Percentiles rank a stretch among this genome's conserved stretches.
Conservation (phyloP, 768 basidiomycete genomes). For the Baorangia bicolor region DNA sequence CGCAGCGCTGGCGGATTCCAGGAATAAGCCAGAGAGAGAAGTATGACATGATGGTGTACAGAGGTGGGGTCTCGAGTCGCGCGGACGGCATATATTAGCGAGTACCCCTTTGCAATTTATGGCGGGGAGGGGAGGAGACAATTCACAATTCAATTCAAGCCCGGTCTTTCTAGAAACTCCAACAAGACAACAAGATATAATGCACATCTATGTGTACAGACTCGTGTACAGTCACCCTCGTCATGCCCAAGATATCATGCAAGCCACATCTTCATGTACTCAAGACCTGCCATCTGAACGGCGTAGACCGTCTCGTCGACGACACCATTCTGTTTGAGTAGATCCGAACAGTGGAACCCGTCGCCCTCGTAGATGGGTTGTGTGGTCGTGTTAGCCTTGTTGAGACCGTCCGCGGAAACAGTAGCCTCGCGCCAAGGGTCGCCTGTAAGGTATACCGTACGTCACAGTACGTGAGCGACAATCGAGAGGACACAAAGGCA, state of each 20-base stretch:
- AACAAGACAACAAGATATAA: neutral
- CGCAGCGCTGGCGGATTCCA: slow-evolving; percentile 48
- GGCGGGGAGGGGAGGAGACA: neutral
- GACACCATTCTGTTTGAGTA: slow-evolving; percentile 39
- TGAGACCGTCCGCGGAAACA: slow-evolving; percentile 53
- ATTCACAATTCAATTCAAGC: neutral
- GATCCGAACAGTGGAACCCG: slow-evolving; percentile 70
- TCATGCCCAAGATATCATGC: slow-evolving; percentile 7
- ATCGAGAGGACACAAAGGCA: neutral
- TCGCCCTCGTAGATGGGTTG: slow-evolving; percentile 60
- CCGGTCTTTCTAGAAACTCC: neutral
- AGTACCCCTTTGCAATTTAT: too few species aligned
- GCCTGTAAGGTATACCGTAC: slow-evolving; percentile 36
- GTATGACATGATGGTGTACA: neutral
- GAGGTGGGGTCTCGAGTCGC: neutral
- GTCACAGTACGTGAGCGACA: neutral
- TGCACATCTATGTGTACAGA: neutral
- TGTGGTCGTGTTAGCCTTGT: slow-evolving; percentile 44
- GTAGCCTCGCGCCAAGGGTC: slow-evolving; percentile 76
- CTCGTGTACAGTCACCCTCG: neutral
- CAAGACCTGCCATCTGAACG: slow-evolving; percentile 54
- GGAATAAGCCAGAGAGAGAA: slow-evolving; percentile 5
- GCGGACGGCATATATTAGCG: neutral
- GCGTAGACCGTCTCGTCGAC: slow-evolving; percentile 51
- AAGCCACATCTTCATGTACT: slow-evolving; percentile 59